phyloP scores from a whole-genome alignment of 495 filamentous ascomycete species.

The Aspergillus asperescens region DNA sequence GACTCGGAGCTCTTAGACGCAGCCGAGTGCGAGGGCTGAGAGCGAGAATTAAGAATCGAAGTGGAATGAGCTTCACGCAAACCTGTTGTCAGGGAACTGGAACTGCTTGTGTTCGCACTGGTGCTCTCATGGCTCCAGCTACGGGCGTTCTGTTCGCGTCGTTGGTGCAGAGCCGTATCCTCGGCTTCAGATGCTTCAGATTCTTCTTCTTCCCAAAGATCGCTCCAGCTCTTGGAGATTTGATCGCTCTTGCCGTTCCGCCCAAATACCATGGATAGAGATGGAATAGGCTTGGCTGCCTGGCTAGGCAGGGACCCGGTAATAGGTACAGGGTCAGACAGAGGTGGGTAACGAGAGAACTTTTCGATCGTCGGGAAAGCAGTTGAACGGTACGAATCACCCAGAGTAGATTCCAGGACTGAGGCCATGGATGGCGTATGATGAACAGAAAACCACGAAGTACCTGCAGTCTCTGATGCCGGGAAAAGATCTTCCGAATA shows the following conservation, averaged over 20 bases:
- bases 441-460: constrained; percentile 67
- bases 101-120: constrained; percentile 26
- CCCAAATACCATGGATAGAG: constrained; percentile 73
- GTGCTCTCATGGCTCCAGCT: constrained; percentile 78
- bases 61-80: constrained; percentile 45
- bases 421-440: constrained; percentile 74
- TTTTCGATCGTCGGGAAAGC: constrained; percentile 34
- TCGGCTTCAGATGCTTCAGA: constrained; percentile 58
- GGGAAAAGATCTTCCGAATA: constrained; percentile 89
- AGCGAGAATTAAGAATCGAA: constrained; percentile 44
- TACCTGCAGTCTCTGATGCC: constrained; percentile 62
- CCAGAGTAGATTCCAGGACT: constrained; percentile 68
- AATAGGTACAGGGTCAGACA: constrained; percentile 53
- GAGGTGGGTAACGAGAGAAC: constrained; percentile 35
- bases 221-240: constrained; percentile 95
- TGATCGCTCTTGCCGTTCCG: constrained; percentile 61
- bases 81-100: constrained; percentile 16
- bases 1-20: constrained; percentile 29
- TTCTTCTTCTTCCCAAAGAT: constrained; percentile 91
- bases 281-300: constrained; percentile 56
- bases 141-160: constrained; percentile 70
- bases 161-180: constrained; percentile 49
- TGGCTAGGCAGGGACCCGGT: constrained; percentile 74
- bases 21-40: constrained; percentile 21
- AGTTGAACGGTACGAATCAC: constrained; percentile 61